Evolutionary conservation across 192 early-diverging fungal genomes (phyloP), one percentile per base, ranked within the genome.

Genomic region (Backusella tuberculispora): DNA sequence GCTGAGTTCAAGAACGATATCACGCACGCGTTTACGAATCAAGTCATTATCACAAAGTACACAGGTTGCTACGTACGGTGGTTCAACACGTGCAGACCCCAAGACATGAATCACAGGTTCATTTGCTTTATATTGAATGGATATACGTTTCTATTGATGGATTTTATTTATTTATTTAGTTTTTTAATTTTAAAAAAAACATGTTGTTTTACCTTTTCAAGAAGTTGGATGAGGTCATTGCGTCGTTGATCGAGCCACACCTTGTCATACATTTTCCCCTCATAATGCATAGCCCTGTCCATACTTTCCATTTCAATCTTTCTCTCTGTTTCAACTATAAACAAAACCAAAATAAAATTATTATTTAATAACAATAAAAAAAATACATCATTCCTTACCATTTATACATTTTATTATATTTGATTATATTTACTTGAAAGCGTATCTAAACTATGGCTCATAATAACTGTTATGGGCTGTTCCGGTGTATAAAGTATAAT

Each of bases 11-110:
- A 60, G 53, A 60, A 87, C 60, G 64, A 87, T 79, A 42, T 80
- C 79, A 69, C 78, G 80, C 71, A 87, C 81, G 65, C 86, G 76
- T 63, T 83, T 76, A 9, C 71, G 75, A 24, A 87, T 76, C 38
- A 87, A 80, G 17, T 34, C 71, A 53, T 82, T 87, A n/a, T 74
- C 66, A 65, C 86, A 85, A 7, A 80, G 74, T 42, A 87, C 76
- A 41, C 83, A 75, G 17, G 74, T 69, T 13, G 81, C 46, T 5
- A 79, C 44, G 46, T 87, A 87, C 7, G 86, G 86, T 3, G 84
- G 79, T 24, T 71, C 74, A n/a, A 87, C 73, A 77, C 74, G 78
- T 26, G 81, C 84, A 66, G 75, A 72, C 15, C 71, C 72, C 73
- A 83, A 48, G 24, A 87, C 81, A 34, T 84, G 81, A 26, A 87